A percentile compares a stretch with the other conserved stretches of the same genome.
Evolutionary conservation across 306 rosid species (phyloP).

Genomic region (Sindora glabra): DNA sequence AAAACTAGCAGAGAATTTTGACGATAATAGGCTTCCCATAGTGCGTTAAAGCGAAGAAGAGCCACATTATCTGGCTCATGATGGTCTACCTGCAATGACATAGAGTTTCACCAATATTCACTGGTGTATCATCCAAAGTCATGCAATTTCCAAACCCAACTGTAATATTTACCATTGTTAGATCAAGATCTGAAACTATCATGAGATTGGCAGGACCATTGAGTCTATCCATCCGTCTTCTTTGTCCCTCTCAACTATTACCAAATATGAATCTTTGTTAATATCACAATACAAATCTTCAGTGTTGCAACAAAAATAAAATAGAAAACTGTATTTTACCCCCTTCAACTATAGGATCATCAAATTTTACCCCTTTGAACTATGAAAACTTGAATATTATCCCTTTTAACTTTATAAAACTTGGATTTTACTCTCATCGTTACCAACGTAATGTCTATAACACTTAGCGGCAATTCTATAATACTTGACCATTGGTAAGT

Average conservation of each 20-base stretch:
- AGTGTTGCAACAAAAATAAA: no score
- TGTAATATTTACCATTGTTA: constrained; percentile 26
- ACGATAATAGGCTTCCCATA: no score
- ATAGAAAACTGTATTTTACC: no score
- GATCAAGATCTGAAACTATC: no score
- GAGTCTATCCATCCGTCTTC: constrained; percentile 21
- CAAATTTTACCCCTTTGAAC: no score
- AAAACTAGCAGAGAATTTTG: constrained; percentile 44
- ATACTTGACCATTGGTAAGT: no score
- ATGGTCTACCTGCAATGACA: constrained; percentile 35
- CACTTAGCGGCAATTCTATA: no score
- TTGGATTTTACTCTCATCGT: no score
- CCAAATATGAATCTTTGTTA: background rate
- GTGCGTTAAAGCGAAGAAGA: constrained; percentile 40
- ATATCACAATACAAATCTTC: background rate
- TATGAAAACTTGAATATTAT: no score
- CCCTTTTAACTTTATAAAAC: no score
- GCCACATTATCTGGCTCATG: constrained; percentile 23
- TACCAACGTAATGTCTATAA: no score
- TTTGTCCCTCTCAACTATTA: background rate
- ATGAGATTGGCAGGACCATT: constrained; percentile 29
- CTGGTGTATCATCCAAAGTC: background rate
- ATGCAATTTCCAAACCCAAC: background rate
- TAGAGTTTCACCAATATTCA: background rate
- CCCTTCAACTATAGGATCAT: no score